Conservation (phyloP, 352 stramenopile species). For the Phytophthora megakarya region DNA sequence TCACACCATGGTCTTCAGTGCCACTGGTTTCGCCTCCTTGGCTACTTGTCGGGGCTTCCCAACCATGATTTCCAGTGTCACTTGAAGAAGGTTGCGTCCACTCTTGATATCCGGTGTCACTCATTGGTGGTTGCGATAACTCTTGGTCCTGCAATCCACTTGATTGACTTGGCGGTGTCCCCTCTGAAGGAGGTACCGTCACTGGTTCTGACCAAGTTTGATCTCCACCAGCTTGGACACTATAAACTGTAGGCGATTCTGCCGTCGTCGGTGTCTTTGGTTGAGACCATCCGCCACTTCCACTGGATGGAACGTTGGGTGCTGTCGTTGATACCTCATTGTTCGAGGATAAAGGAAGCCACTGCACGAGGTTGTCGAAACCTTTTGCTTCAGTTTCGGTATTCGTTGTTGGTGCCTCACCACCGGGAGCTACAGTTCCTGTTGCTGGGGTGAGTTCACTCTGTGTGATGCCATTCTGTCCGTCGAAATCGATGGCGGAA, state of each 20-base stretch:
- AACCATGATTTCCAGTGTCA: not conserved
- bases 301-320: slow-evolving; percentile 5
- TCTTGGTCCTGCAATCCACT: not conserved
- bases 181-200: not conserved
- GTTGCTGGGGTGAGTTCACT: slow-evolving; percentile 10
- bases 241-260: slow-evolving; percentile 16
- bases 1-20: too few species aligned
- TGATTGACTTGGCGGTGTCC: not conserved
- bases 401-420: slow-evolving; percentile 4
- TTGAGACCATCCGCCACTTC: slow-evolving; percentile 14
- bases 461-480: slow-evolving; percentile 22
- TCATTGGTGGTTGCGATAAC: not conserved
- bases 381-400: slow-evolving; percentile 1
- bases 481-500: slow-evolving; percentile 23
- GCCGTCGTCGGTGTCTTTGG: not conserved
- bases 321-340: slow-evolving; percentile 9
- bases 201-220: slow-evolving; percentile 14
- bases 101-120: not conserved
- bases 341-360: slow-evolving; percentile 14
- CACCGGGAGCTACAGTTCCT: slow-evolving; percentile 11
- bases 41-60: not conserved
- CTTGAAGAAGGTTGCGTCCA: not conserved
- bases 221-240: slow-evolving; percentile 9
- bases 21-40: slow-evolving; percentile 4
- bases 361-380: slow-evolving; percentile 9